Base-by-base conservation (phyloP, 2,329 filamentous ascomycete genomes). In the Aspergillus bombycis region DNA sequence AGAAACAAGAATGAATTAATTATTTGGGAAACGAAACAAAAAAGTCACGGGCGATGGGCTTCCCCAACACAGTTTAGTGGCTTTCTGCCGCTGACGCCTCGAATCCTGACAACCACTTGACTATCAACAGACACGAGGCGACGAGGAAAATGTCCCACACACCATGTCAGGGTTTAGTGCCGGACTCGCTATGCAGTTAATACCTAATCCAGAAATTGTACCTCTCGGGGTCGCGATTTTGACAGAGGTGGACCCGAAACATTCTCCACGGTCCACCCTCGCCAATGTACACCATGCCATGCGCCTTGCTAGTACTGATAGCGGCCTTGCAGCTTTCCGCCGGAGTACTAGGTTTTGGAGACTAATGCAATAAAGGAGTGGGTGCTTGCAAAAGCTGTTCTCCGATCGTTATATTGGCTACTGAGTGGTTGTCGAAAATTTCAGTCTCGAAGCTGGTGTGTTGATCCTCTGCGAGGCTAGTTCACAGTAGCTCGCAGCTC, bases 361-460 rank as follows among this genome's bases (percentile, higher is more conserved):
- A 50, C 43, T 58, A 58, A 52, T 38, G 43, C 45, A 58, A 58
- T 50, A 58, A 50, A 58, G 4, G 45, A 16, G 57, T 58, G 57
- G 57, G n/a, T 55, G 28, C 8, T 16, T 21, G 48, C 9, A 19
- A 32, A 38, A 55, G 21, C 14, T 38, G 30, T 38, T 55, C 14
- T 16, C 34, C 34, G 38, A 26, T 41, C 32, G 10, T 26, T 55
- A 11, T 30, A 16, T n/a, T 41, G 10, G 1, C 11, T 30, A 16
- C n/a, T 55, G 10, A 6, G 21, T 36, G 32, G 19, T 26, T 8
- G 32, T 10, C n/a, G 9, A 55, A 55, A 55, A 55, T 55, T 36
- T 55, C 52, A 14, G 52, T 55, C 23, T 55, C 34, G 21, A 38
- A 55, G 52, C 52, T 36, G 34, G 32, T 55, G 52, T 55, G 52